phyloP scores from a whole-genome alignment of 495 filamentous ascomycete genomes.

The Penicillium lagena region DNA sequence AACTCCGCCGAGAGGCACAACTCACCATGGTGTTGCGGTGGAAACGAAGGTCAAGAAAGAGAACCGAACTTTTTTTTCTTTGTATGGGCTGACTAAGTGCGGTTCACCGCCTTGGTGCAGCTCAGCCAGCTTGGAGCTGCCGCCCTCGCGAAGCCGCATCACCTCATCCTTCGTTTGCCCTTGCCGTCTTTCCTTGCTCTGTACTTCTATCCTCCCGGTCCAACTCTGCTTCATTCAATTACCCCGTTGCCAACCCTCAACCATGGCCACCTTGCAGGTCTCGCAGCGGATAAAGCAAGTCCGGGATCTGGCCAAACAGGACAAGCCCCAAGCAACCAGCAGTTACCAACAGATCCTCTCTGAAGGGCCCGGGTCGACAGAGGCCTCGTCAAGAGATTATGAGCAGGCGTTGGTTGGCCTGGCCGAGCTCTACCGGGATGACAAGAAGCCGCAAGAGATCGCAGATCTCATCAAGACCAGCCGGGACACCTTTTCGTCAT shows the following conservation, averaged over 20 bases:
- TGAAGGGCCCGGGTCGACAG: slow-evolving; percentile 72
- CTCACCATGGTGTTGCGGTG: slow-evolving; percentile 17
- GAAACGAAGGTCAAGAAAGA: slow-evolving; percentile 4
- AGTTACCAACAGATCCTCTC: slow-evolving; percentile 86
- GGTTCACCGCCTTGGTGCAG: slow-evolving; percentile 13
- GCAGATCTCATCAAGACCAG: slow-evolving; percentile 87
- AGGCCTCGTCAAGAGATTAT: slow-evolving; percentile 80
- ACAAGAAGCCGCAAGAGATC: slow-evolving; percentile 80
- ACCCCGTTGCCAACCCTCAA: slow-evolving; percentile 7
- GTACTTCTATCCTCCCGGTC: not conserved
- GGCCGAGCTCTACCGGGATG: slow-evolving; percentile 87
- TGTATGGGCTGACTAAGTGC: slow-evolving; percentile 2
- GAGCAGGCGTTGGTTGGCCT: slow-evolving; percentile 66
- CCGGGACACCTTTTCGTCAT: slow-evolving; percentile 83
- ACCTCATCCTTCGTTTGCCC: too few relatives aligned
- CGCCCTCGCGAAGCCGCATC: too few relatives aligned
- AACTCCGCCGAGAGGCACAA: not conserved
- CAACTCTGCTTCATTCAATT: slow-evolving; percentile 15
- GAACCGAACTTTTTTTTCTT: slow-evolving; percentile 22
- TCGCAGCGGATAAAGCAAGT: slow-evolving; percentile 72
- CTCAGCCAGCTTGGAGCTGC: slow-evolving; percentile 27
- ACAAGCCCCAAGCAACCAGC: slow-evolving; percentile 72
- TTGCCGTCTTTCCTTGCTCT: too few relatives aligned
- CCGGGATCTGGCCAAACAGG: slow-evolving; percentile 69
- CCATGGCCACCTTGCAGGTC: slow-evolving; percentile 47